These are phyloP conservation scores for Bacidia rubella DNA, from an alignment of 495 filamentous ascomycete genomes.

Conservation along the genomic window DNA sequence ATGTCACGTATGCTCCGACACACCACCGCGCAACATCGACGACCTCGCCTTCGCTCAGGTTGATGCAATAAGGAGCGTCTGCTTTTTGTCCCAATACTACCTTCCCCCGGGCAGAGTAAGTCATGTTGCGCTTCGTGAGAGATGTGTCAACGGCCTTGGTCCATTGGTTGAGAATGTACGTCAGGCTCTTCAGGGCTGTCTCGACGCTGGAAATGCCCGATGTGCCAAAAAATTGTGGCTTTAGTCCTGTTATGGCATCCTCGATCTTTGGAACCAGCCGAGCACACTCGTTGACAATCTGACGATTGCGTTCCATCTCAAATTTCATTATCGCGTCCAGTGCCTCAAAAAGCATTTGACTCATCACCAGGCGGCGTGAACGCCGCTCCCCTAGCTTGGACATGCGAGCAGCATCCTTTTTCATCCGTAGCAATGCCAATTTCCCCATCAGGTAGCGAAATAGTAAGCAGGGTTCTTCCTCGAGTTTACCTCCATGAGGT, in stretches of 20 bases:
- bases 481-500: too few relatives aligned
- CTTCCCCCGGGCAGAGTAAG: too few relatives aligned
- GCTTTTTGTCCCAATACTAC: not conserved
- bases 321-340: not conserved
- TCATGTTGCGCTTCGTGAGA: too few relatives aligned
- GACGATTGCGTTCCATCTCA: not conserved
- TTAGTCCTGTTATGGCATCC: too few relatives aligned
- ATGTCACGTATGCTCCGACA: not conserved
- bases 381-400: not conserved
- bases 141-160: too few relatives aligned
- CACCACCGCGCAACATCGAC: not conserved
- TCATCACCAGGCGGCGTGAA: not conserved
- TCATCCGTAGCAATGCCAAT: not conserved
- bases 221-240: too few relatives aligned
- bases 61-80: not conserved
- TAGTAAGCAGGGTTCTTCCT: too few relatives aligned
- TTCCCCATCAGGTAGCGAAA: not conserved
- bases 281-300: not conserved
- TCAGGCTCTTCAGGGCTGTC: too few relatives aligned
- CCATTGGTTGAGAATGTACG: too few relatives aligned
- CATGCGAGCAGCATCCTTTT: not conserved
- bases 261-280: not conserved
- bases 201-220: too few relatives aligned
- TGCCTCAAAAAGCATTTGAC: not conserved
- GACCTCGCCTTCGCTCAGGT: not conserved